Conservation (phyloP, 371 early-diverging fungal genomes). For the Saksenaea vasiformis region DNA sequence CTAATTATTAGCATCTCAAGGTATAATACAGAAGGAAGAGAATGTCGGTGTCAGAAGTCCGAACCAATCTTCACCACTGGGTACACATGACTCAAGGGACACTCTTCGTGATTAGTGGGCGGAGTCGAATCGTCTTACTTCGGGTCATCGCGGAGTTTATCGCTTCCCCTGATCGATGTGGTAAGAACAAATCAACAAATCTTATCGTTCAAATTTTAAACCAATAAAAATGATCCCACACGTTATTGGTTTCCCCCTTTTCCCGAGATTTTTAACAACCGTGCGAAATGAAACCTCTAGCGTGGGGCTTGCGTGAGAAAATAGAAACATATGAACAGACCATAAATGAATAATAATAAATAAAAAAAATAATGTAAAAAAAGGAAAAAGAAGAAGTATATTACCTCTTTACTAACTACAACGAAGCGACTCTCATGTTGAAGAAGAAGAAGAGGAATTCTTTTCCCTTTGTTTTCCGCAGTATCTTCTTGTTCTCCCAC, state of each 20-base stretch:
- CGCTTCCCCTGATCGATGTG: background rate
- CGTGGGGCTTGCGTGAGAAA: background rate
- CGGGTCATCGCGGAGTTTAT: background rate
- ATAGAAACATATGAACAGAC: background rate
- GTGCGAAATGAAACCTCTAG: background rate
- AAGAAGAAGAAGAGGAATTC: background rate
- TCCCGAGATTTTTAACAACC: background rate
- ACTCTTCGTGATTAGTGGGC: background rate
- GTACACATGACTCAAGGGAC: constrained; percentile 1
- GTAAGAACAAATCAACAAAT: background rate
- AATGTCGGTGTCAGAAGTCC: background rate
- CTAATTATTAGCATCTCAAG: too few species aligned
- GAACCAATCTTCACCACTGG: background rate
- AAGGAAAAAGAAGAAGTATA: too few species aligned
- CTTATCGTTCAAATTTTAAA: background rate
- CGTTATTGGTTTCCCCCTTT: background rate
- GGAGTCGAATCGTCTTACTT: background rate
- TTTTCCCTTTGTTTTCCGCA: background rate
- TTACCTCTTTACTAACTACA: background rate
- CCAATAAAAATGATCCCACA: background rate
- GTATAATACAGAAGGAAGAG: too few species aligned
- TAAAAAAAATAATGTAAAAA: background rate
- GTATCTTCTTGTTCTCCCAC: background rate
- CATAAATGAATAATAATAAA: background rate
- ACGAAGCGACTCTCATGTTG: background rate